These are phyloP conservation scores for Dendryphion nanum DNA, from an alignment of 2,329 filamentous ascomycete species.

Conservation along the genomic window DNA sequence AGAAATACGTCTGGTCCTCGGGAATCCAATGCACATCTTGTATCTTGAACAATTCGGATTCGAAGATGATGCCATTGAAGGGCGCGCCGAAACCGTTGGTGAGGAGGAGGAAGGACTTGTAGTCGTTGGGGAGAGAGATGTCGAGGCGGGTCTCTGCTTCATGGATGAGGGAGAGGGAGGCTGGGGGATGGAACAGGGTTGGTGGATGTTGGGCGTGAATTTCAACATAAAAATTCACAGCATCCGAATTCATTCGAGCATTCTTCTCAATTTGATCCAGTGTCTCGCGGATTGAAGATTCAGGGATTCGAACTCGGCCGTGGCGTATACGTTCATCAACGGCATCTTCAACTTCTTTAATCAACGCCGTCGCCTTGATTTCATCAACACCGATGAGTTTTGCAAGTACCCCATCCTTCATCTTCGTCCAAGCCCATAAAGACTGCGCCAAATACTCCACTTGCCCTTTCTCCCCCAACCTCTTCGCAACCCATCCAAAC, in stretches of 20 bases:
- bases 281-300: conserved; percentile 4
- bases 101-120: neutral
- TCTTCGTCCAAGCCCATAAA: conserved; percentile 6
- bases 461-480: conserved; percentile 4
- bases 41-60: neutral
- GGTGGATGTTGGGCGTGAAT: neutral
- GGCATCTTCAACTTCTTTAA: conserved; percentile 5
- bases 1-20: neutral
- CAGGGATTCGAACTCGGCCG: neutral
- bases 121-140: neutral
- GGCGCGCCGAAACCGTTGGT: neutral
- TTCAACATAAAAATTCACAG: neutral
- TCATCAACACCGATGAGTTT: conserved; percentile 6
- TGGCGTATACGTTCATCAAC: conserved; percentile 7
- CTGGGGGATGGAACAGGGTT: neutral
- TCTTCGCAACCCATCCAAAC: conserved; percentile 8
- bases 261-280: conserved; percentile 4
- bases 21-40: neutral
- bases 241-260: neutral
- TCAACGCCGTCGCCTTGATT: conserved; percentile 1
- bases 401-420: conserved; percentile 10
- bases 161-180: neutral
- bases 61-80: neutral
- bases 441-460: conserved; percentile 8
- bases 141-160: neutral